A percentile compares a stretch with the other conserved stretches of the same genome.
Conservation (phyloP, 768 basidiomycete species). For the Tylopilus balloui region DNA sequence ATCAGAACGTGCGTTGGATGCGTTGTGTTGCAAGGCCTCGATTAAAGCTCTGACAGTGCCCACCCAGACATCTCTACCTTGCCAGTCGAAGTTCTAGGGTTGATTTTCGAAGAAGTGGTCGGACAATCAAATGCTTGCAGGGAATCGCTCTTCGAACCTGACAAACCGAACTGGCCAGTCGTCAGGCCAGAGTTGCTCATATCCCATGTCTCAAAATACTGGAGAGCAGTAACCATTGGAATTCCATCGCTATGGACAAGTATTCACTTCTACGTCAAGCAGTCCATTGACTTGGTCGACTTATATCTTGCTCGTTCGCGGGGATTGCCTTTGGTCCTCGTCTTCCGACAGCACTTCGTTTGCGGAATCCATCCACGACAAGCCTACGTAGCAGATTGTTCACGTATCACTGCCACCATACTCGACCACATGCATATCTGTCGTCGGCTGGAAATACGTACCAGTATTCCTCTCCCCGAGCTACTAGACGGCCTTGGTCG, state of each 20-base stretch:
- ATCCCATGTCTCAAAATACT: constrained; percentile 40
- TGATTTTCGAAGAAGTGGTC: constrained; percentile 23
- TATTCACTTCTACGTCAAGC: constrained; percentile 24
- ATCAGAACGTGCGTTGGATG: constrained; percentile 15
- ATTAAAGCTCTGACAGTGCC: not conserved
- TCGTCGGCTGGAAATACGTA: constrained; percentile 25
- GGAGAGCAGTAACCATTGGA: constrained; percentile 38
- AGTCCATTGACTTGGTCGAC: constrained; percentile 24
- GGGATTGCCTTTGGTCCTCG: constrained; percentile 20
- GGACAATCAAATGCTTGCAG: constrained; percentile 1
- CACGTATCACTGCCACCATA: constrained; percentile 22
- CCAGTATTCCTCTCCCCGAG: constrained; percentile 22
- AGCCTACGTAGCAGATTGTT: constrained; percentile 19
- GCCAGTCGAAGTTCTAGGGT: constrained; percentile 26
- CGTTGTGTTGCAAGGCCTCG: constrained; percentile 19
- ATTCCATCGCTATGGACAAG: constrained; percentile 40
- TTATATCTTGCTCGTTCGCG: constrained; percentile 26
- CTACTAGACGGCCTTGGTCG: constrained; percentile 21
- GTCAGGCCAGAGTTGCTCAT: constrained; percentile 31
- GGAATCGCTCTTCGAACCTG: not conserved
- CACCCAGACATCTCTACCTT: constrained; percentile 16
- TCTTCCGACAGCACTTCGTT: constrained; percentile 22
- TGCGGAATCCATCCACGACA: constrained; percentile 20
- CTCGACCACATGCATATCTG: constrained; percentile 26
- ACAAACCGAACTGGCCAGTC: constrained; percentile 9